Percentiles rank a stretch among this genome's conserved stretches.
Conservation (phyloP, 2,329 filamentous ascomycete genomes). For the Sporothrix inflata region DNA sequence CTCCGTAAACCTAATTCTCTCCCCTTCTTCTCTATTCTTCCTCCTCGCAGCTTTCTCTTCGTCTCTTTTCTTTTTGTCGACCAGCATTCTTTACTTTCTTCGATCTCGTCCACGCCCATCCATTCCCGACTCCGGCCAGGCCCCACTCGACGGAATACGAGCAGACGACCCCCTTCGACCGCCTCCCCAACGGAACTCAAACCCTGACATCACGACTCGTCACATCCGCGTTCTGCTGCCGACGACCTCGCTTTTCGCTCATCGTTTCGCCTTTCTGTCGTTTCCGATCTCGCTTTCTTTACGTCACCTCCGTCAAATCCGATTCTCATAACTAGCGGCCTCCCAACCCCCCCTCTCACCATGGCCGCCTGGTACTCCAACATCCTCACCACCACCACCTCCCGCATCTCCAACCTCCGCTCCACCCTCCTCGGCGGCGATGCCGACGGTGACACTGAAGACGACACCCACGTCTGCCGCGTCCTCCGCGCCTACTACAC, state of each 20-base stretch:
- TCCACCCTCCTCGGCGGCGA: constrained; percentile 71
- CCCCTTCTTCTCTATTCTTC: not conserved
- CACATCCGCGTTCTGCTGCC: not conserved
- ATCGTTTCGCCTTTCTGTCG: not conserved
- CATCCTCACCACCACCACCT: constrained; percentile 66
- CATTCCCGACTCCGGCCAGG: not conserved
- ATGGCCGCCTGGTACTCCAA: constrained; percentile 86
- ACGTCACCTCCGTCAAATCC: not conserved
- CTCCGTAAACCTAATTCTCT: not conserved
- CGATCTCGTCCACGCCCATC: not conserved
- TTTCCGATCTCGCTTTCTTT: not conserved
- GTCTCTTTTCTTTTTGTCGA: not conserved
- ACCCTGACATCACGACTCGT: not conserved
- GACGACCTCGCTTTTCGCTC: not conserved
- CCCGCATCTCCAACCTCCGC: constrained; percentile 66
- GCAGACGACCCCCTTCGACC: not conserved
- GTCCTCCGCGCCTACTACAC: constrained; percentile 91
- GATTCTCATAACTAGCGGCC: not conserved
- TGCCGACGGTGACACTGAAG: constrained; percentile 73
- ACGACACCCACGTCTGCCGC: constrained; percentile 93
- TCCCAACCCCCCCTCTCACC: constrained; percentile 33
- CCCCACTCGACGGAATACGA: not conserved
- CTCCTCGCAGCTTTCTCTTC: not conserved
- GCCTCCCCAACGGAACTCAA: not conserved
- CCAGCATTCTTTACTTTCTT: not conserved